These are phyloP conservation scores for Lachnellula occidentalis DNA, from an alignment of 2,329 filamentous ascomycete genomes.

Conservation along the genomic window DNA sequence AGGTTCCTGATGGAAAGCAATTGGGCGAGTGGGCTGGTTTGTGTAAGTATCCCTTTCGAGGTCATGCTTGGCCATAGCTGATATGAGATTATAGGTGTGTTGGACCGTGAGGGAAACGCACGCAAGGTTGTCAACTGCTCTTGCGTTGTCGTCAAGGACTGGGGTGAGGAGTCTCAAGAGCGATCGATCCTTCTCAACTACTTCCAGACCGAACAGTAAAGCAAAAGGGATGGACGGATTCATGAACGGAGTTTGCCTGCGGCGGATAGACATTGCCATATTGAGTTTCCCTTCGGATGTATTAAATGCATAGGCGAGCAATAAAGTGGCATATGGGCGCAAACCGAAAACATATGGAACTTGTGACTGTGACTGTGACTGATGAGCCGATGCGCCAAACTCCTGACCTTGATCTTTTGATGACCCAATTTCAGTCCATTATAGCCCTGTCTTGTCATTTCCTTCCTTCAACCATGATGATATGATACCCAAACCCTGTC, in stretches of 20 bases:
- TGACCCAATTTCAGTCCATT: not conserved
- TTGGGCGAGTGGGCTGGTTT: constrained; percentile 99
- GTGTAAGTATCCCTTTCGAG: constrained; percentile 63
- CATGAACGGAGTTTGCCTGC: constrained; percentile 25
- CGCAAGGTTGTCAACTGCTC: constrained; percentile 99
- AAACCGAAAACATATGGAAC: not conserved
- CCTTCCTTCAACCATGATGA: constrained; percentile 61
- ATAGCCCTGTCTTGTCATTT: constrained; percentile 19
- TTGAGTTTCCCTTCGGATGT: constrained; percentile 27
- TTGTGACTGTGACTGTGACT: not conserved
- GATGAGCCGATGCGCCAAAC: not conserved
- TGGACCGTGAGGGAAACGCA: constrained; percentile 98
- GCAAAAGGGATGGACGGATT: constrained; percentile 17
- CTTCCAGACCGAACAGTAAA: constrained; percentile 89
- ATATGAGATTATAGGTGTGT: constrained; percentile 61
- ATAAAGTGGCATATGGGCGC: constrained; percentile 29
- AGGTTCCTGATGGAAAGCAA: constrained; percentile 99
- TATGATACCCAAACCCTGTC: constrained; percentile 72
- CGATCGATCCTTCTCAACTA: constrained; percentile 99
- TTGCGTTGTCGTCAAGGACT: constrained; percentile 99
- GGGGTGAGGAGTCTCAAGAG: constrained; percentile 99
- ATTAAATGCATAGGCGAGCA: constrained; percentile 27
- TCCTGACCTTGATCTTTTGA: not conserved
- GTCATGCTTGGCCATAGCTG: constrained; percentile 10
- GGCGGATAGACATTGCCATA: constrained; percentile 28